Base-by-base conservation (phyloP, 352 stramenopile genomes). In the Pythium dissimile region DNA sequence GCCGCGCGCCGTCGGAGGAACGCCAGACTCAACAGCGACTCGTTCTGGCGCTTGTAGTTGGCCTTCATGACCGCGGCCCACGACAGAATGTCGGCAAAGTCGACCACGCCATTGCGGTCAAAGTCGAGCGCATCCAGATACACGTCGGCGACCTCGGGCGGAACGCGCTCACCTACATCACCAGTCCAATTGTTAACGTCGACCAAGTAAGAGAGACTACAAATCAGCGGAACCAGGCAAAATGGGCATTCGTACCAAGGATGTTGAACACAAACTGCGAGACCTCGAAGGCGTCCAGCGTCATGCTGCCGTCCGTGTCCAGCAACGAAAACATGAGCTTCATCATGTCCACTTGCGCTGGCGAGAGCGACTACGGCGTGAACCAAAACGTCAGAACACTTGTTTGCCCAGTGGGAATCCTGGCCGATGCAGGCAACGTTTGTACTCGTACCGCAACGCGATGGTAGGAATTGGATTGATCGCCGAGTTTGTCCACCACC, bases 271-370 rank as follows among this genome's bases (percentile, higher is more conserved):
- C 81, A 34, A 92, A 94, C 10, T 79, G 70, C 6, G 64, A 67
- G 27, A 94, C 66, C 47, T 94, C 82, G 3, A 54, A 34, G 1
- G 64, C 67, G 27, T 55, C 82, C 13, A 94, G 58, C 18, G 73
- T 73, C 62, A 89, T 81, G 27, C 73, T 88, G 3, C 84, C 81
- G 30, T 92, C 79, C 7, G 78, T 84, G 55, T 94, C 84, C 57
- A 94, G 82, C 6, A 94, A 64, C 15, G 80, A 88, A 43, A 94
- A 94, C 28, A 88, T 80, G 1, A 94, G 57, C 52, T 94, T 94
- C 20, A 89, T 67, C 47, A 80, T 86, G 32, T 94, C 80, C 6
- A 94, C 66, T 54, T 94, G 81, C 52, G 79, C 48, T 12, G 64
- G 47, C 5, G 71, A 70, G n/a, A 94, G 75, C 2, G 72, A 52